Conservation (phyloP, 805 yeast genomes). For the Teunomyces barrocoloradensis region DNA sequence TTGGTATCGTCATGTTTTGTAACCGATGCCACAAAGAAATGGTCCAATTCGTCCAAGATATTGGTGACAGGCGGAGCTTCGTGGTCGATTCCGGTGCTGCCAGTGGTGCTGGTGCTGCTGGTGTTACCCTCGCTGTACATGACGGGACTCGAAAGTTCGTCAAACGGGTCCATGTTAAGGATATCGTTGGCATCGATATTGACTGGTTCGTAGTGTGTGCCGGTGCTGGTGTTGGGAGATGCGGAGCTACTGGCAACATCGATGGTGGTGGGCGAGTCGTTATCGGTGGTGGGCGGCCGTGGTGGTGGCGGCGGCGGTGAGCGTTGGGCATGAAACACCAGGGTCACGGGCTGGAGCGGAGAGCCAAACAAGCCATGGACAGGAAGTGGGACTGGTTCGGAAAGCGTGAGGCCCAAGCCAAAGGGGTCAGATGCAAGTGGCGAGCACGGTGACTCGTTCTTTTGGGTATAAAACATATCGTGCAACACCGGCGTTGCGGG, state of each 20-base stretch:
- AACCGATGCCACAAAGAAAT: not conserved
- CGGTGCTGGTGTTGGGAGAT: conserved; percentile 1
- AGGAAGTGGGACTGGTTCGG: not conserved
- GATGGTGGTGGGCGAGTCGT: conserved; percentile 13
- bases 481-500: not conserved
- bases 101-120: not conserved
- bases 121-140: not conserved
- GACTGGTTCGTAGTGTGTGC: not conserved
- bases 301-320: not conserved
- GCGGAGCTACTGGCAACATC: conserved; percentile 11
- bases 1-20: conserved; percentile 5
- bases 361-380: not conserved
- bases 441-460: not conserved
- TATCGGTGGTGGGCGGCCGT: not conserved
- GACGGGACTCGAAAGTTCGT: conserved; percentile 2
- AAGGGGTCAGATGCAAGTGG: not conserved
- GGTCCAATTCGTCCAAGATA: not conserved
- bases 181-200: conserved; percentile 11
- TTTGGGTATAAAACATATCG: not conserved
- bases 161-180: conserved; percentile 11
- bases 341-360: not conserved
- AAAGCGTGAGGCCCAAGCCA: conserved; percentile 4
- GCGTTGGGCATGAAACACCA: not conserved
- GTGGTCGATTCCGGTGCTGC: not conserved
- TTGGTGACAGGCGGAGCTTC: not conserved